phyloP scores from a whole-genome alignment of 202 grass and related monocot species.

The Panicum virgatum region DNA sequence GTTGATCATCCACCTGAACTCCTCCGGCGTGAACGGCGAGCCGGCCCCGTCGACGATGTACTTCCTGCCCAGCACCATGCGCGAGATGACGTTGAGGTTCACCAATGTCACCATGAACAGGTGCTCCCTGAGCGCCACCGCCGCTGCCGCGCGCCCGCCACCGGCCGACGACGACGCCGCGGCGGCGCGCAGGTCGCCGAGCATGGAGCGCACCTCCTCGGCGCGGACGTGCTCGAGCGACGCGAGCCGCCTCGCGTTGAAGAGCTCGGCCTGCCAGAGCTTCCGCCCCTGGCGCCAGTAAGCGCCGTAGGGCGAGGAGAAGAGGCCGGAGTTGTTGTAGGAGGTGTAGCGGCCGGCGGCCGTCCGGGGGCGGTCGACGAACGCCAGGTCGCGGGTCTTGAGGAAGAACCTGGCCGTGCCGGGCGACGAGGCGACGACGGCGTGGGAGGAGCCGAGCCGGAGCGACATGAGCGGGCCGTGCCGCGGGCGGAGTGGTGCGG shows the following conservation, averaged over 20 bases:
- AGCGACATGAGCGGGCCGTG: background rate
- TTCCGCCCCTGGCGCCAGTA: constrained; percentile 61
- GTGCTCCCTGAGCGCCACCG: background rate
- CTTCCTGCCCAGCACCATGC: background rate
- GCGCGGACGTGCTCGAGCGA: constrained; percentile 53
- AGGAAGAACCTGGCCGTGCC: background rate
- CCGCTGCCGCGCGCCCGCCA: background rate
- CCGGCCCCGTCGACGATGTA: background rate
- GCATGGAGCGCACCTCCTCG: constrained; percentile 31
- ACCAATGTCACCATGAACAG: background rate
- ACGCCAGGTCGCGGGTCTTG: constrained; percentile 24
- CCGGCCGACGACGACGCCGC: background rate
- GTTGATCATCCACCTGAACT: background rate
- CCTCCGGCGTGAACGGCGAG: background rate
- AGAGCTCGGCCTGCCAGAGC: constrained; percentile 54
- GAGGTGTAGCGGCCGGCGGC: constrained; percentile 52
- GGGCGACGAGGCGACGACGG: background rate
- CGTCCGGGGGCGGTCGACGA: constrained; percentile 41
- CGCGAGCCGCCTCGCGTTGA: constrained; percentile 45
- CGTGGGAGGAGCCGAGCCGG: background rate
- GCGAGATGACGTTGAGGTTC: background rate
- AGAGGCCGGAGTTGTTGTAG: constrained; percentile 57
- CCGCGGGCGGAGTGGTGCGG: background rate
- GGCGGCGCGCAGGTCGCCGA: background rate
- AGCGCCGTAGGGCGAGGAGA: constrained; percentile 45